Base-by-base conservation (phyloP, 306 rosid species). In the Dalbergia oliveri region DNA sequence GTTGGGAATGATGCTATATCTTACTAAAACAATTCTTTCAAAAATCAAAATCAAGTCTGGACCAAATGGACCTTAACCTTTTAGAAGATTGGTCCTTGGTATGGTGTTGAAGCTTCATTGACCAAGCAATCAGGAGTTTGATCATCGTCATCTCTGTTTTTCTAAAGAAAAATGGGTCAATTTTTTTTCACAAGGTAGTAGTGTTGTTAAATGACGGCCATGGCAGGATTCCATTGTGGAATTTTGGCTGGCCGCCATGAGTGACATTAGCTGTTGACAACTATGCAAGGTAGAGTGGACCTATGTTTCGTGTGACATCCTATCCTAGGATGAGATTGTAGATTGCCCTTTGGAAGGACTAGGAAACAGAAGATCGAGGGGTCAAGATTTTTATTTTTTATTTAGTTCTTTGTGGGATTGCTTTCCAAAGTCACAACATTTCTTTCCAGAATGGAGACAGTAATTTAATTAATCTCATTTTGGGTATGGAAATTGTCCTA, bases 401-500 rank as follows among this genome's bases (percentile, higher is more conserved):
- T 49, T 39, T 57, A 37, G 18, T 12, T 58, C 13, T 11, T 56
- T 35, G 39, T 12, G 18, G 4, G 54, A 72, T 56, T 44, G 77
- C 19, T 72, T 34, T 72, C 63, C 59, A 11, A 57, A 56, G 66
- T 23, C 35, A 9, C 33, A 8, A 9, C 21, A 13, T 69, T 44
- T 69, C 60, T 49, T 26, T 49, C 37, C 15, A 4, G 45, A 31
- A 31, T 50, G 26, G 43, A 49, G n/a, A 49, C 11, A 3, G 54
- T 49, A 69, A 69, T 21, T 14, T 15, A 50, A 69, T 43, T 69
- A 69, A 26, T 13, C 61, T 69, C 4, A 31, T 69, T 69, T 13
- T 4, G 44, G 61, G 14, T 23, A 26, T 12, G 75, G 19, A 69
- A 69, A 14, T 69, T 0, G 1, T 26, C 31, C 26, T 50, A 47